These are phyloP conservation scores for Fusarium bulbicola DNA, from an alignment of 2,329 filamentous ascomycete species.

Conservation along the genomic window DNA sequence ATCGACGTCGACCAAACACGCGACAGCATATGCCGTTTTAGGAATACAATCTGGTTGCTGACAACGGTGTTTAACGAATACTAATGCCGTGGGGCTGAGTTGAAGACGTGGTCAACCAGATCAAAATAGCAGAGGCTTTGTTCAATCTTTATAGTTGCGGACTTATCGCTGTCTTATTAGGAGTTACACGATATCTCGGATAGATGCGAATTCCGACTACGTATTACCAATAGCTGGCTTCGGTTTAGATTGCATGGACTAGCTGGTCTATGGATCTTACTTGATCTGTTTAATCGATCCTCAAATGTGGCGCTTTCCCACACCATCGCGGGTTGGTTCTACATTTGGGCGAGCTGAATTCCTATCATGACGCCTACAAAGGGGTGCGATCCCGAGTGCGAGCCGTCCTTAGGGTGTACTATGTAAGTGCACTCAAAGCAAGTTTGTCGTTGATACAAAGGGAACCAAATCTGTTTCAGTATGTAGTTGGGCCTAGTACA, in stretches of 20 bases:
- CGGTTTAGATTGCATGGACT: not conserved
- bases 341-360: slow-evolving; percentile 11
- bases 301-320: slow-evolving; percentile 1
- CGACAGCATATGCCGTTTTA: not conserved
- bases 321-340: not conserved
- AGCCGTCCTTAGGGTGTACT: not conserved
- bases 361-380: slow-evolving; percentile 23
- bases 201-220: slow-evolving; percentile 18
- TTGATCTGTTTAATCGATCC: slow-evolving; percentile 1
- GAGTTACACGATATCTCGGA: slow-evolving; percentile 3
- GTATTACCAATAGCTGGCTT: not conserved
- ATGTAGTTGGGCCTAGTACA: too few relatives aligned
- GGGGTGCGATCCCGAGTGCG: slow-evolving; percentile 15
- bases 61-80: not conserved
- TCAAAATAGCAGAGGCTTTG: not conserved
- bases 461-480: not conserved
- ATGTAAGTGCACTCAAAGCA: not conserved
- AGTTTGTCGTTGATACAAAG: not conserved
- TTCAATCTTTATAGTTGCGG: slow-evolving; percentile 22
- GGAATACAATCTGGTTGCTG: not conserved
- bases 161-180: slow-evolving; percentile 4
- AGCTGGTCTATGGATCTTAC: slow-evolving; percentile 7
- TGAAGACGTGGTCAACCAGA: not conserved
- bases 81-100: slow-evolving; percentile 21
- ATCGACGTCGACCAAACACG: slow-evolving; percentile 31